These are phyloP conservation scores for Aegilops bicornis DNA, from an alignment of 176 grass and related monocot genomes.

Conservation along the genomic window DNA sequence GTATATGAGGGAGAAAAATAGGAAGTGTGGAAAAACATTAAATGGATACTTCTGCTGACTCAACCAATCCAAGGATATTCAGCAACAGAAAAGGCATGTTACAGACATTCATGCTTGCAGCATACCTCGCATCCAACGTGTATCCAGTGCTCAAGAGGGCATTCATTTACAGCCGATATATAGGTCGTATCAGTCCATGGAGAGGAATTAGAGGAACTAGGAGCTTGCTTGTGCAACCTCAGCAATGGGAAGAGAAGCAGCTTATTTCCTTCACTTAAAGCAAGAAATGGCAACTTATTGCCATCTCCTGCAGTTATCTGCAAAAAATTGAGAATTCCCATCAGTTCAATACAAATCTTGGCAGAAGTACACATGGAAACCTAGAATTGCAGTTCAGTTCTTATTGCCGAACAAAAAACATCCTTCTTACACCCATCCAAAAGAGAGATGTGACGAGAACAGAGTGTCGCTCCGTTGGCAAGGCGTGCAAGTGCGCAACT, in stretches of 20 bases:
- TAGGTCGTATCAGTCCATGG: conserved; percentile 52
- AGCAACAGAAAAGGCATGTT: neutral
- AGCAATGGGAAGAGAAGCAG: conserved; percentile 78
- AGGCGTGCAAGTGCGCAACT: neutral
- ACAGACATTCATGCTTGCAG: neutral
- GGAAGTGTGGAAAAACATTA: neutral
- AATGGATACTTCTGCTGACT: neutral
- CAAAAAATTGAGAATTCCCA: conserved; percentile 17
- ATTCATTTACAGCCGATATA: conserved; percentile 50
- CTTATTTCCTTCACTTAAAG: conserved; percentile 75
- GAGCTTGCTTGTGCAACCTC: conserved; percentile 66
- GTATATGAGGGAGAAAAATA: neutral
- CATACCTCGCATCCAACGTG: conserved; percentile 87
- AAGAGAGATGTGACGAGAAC: neutral
- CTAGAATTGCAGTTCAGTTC: neutral
- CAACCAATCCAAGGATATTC: conserved; percentile 5
- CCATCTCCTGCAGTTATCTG: conserved; percentile 41
- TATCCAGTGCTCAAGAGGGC: conserved; percentile 84
- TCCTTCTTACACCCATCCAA: neutral
- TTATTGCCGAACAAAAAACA: neutral
- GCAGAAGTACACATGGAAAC: neutral
- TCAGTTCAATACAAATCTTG: neutral
- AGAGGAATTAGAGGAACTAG: conserved; percentile 35
- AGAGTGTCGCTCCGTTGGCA: neutral
- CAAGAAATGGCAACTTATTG: conserved; percentile 68